Evolutionary conservation across 306 rosid species (phyloP), one percentile per base, ranked within the genome.

Genomic region (Sophora flavescens): DNA sequence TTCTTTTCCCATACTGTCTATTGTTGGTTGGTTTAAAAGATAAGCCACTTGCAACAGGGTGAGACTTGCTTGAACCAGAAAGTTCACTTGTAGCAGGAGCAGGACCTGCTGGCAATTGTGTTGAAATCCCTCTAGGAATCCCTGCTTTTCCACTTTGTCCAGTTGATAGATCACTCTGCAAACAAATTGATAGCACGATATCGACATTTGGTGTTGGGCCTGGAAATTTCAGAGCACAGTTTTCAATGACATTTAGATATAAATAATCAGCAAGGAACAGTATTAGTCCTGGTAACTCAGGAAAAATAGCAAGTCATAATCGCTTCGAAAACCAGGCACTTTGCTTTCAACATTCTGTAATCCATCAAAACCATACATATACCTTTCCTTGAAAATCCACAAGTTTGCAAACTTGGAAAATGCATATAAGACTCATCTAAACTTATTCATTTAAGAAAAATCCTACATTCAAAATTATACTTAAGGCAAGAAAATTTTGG

Each of bases 191-290:
- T 63, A 95, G 82, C 62, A 95, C 91, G 18, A 90, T 70, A 74
- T 95, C 98, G 75, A 90, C 96, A 50, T 92, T 91, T 35, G 98
- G 98, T 2, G 87, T 87, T 12, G 98, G 98, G 47, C 98, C 98
- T 95, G 96, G 48, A 85, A 87, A 52, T 60, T 41, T 70, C 32
- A 64, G 42, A 81, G 77, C 53, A 33, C 42, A 8, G 41, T 80
- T 84, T 82, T 68, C 32, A 64, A 9, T 57, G 6, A 57, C 8
- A 12, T 71, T 48, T 28, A 33, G 53, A 59, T 17, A 70, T 47
- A 61, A 30, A 70, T 30, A 68, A 75, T 62, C 35, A 17, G 15
- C 30, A 63, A 54, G 16, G 72, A 81, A 45, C 26, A 15, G 33
- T 33, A 15, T 47, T 41, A 58, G 2, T 18, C 8, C 41, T 3